Evolutionary conservation across 768 basidiomycete species (phyloP).

Genomic region (Tulasnella sp.): DNA sequence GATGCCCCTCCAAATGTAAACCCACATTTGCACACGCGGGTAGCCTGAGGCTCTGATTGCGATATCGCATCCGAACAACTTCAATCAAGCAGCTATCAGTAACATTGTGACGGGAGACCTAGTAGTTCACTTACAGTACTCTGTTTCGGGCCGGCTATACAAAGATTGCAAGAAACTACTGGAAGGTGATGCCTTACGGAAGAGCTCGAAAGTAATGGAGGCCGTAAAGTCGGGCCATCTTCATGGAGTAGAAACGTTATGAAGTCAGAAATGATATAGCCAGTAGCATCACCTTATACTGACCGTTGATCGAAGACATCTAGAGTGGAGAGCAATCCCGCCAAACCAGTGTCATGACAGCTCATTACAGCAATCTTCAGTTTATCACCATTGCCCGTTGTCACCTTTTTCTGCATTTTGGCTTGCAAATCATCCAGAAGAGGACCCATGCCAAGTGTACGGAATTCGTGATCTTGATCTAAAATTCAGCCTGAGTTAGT

Average conservation of each 20-base stretch:
- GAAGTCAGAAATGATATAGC: background rate
- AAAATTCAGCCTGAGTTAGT: background rate
- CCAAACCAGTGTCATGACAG: slow-evolving; percentile 56
- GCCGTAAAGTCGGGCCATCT: slow-evolving; percentile 71
- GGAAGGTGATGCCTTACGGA: slow-evolving; percentile 27
- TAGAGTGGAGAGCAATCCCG: slow-evolving; percentile 47
- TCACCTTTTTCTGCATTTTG: slow-evolving; percentile 49
- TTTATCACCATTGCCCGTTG: slow-evolving; percentile 34
- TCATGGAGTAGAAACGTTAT: background rate
- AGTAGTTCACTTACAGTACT: background rate
- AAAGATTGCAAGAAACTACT: slow-evolving; percentile 2
- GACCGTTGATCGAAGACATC: slow-evolving; percentile 63
- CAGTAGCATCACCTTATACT: slow-evolving; percentile 16
- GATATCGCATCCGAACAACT: slow-evolving; percentile 67
- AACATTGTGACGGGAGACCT: background rate
- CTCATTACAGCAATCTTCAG: slow-evolving; percentile 40
- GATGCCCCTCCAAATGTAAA: slow-evolving; percentile 52
- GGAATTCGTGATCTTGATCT: slow-evolving; percentile 66
- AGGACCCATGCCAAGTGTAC: slow-evolving; percentile 63
- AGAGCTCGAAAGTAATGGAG: slow-evolving; percentile 61
- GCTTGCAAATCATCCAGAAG: slow-evolving; percentile 49
- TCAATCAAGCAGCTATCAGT: background rate
- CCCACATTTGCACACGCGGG: slow-evolving; percentile 54
- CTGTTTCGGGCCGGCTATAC: background rate
- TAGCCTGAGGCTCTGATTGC: slow-evolving; percentile 48